Conservation (phyloP, 1,284 basidiomycete genomes). For the Porodaedalea pini region DNA sequence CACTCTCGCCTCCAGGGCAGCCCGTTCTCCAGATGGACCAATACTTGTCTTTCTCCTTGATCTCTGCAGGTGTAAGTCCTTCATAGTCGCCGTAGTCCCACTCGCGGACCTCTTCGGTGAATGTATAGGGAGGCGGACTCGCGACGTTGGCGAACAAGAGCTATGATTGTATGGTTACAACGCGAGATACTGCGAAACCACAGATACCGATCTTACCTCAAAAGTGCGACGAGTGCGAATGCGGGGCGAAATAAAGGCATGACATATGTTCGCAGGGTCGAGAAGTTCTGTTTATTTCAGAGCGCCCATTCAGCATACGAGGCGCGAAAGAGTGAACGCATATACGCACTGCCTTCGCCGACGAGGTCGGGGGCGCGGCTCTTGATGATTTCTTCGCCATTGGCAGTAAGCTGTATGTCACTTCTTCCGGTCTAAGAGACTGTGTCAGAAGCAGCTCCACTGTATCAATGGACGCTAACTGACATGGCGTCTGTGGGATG, state of each 20-base stretch:
- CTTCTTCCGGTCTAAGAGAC: constrained; percentile 72
- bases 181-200: not conserved
- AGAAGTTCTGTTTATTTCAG: constrained; percentile 56
- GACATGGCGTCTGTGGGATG: constrained; percentile 70
- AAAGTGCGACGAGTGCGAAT: constrained; percentile 82
- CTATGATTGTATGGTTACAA: not conserved
- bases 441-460: not conserved
- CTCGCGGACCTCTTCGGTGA: constrained; percentile 69
- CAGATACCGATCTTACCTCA: constrained; percentile 33
- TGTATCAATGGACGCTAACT: constrained; percentile 23
- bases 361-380: constrained; percentile 65
- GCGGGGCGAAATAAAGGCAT: constrained; percentile 80
- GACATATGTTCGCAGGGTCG: constrained; percentile 76
- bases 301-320: not conserved
- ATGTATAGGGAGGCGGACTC: constrained; percentile 47
- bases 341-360: constrained; percentile 68
- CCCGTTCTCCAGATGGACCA: constrained; percentile 87
- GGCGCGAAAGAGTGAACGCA: constrained; percentile 5
- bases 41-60: constrained; percentile 57
- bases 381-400: constrained; percentile 73
- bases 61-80: constrained; percentile 73
- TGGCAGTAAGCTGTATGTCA: constrained; percentile 84
- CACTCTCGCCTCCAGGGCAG: constrained; percentile 84
- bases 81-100: constrained; percentile 95
- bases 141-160: constrained; percentile 65